Evolutionary conservation across 2,329 filamentous ascomycete species (phyloP), one percentile per base, ranked within the genome.

Genomic region (Penicillium digitatum): DNA sequence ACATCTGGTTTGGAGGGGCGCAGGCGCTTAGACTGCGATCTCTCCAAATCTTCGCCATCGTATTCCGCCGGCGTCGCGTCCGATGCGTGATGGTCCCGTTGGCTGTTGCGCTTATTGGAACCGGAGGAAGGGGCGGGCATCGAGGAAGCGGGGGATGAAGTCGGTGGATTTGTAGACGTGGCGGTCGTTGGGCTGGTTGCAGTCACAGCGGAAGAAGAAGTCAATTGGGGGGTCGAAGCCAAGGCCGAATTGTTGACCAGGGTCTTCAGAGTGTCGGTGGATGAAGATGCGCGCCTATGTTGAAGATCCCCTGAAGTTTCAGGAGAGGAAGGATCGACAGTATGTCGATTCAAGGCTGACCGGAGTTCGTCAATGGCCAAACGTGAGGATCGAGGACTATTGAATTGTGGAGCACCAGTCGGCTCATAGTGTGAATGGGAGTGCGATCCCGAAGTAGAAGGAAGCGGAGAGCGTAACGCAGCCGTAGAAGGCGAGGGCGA

Each of bases 21-120:
- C 29, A 74, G 64, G 37, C 79, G 76, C 65, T 83, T 83, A 2
- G 77, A 64, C 37, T 71, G 66, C 18, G 71, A 71, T 18, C 68
- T 67, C 47, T 71, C 69, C 4, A 60, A 59, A 27, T 70, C 66
- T 31, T 58, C 53, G 38, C 58, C 58, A 38, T 47, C 60, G 9
- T 55, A 57, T 18, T 56, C 61, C 39, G 52, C 54, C 54, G 67
- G 66, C 26, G 59, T 59, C 40, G 57, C 63, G 55, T 65, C 55
- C 27, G 62, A 48, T 22, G 62, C 48, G 53, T 64, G 52, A 55
- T 56, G 56, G 59, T 69, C 66, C 49, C 66, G 61, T 34, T 62
- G 64, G 57, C 68, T 69, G 60, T 70, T 70, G 48, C 71, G 69
- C 63, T 73, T 72, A 47, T 72, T 69, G 57, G 69, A 70, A 46